A percentile compares a stretch with the other conserved stretches of the same genome.
These are phyloP conservation scores for Fusarium sp. DNA, from an alignment of 2,329 filamentous ascomycete genomes.

Conservation along the genomic window DNA sequence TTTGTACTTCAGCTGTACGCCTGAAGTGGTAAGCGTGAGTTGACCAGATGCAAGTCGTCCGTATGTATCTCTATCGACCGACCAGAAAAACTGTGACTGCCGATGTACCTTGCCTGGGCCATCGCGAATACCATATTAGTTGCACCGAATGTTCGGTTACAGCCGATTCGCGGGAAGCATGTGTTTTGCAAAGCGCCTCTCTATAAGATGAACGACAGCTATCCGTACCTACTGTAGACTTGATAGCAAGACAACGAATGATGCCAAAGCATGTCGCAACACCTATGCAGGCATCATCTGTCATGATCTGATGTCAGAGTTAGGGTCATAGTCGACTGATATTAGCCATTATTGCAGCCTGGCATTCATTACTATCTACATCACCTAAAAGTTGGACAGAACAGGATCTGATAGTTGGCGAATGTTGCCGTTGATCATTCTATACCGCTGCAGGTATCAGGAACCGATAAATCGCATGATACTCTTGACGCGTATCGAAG, in stretches of 20 bases:
- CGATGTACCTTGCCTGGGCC: neutral
- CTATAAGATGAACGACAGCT: neutral
- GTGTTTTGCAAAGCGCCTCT: neutral
- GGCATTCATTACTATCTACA: neutral
- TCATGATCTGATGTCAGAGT: neutral
- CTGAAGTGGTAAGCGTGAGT: neutral
- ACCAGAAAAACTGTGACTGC: neutral
- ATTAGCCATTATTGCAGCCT: constrained; percentile 2
- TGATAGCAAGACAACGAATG: neutral
- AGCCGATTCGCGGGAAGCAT: neutral
- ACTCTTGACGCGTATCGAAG: neutral
- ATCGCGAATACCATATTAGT: neutral
- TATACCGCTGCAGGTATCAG: neutral
- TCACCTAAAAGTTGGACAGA: neutral
- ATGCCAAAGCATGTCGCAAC: neutral
- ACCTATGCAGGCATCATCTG: neutral
- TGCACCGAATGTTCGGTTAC: neutral
- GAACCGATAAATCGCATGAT: constrained; percentile 36
- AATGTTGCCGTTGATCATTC: constrained; percentile 22
- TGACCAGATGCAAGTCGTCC: neutral
- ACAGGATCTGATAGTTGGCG: neutral
- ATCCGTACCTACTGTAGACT: neutral
- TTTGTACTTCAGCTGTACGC: neutral
- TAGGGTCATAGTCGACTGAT: neutral
- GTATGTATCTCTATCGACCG: neutral